Evolutionary conservation across 805 yeast species (phyloP), one percentile per base, ranked within the genome.

Genomic region (Candida ponderosae): DNA sequence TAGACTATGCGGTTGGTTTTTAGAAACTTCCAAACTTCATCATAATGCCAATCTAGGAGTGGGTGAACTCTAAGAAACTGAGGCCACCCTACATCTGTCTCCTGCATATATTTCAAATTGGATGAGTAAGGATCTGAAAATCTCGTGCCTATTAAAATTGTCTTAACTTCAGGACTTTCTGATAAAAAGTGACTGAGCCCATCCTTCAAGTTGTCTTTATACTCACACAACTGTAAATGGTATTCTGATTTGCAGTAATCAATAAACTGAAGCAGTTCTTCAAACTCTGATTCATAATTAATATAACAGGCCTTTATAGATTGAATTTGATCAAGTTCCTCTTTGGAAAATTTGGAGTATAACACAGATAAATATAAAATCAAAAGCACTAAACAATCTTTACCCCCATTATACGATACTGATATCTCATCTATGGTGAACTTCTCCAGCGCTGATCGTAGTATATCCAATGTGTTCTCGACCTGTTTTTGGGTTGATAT

Each of bases 61-160:
- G 98, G 97, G 51, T 89, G 95, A 5, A 89, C 65, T 35, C 98
- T 62, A 44, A 80, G 60, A 53, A 93, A 90, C 20, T 68, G 62
- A 5, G 98, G 98, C 97, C 97, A 93, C 40, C 87, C 79, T 40
- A 79, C 80, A 52, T 90, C 96, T 0, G 98, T 93, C 29, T 52
- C 59, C 52, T 87, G 94, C 36, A 85, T 71, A 32, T 72, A 68
- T 20, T 62, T 43, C 33, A 90, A 63, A 17, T 63, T 47, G 3
- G 62, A 65, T 0, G 95, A 93, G 57, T 71, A 84, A 0, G 98
- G 97, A 54, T 93, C 98, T 3, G 86, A 76, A 39, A 82, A 70
- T 38, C 98, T 68, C 23, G 87, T 85, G 0, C 98, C 98, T 5
- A 93, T 90, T 20, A 90, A 68, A 0, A 93, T 79, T 3, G 90